Evolutionary conservation across 495 filamentous ascomycete genomes (phyloP).

Genomic region (Daldinia loculata): DNA sequence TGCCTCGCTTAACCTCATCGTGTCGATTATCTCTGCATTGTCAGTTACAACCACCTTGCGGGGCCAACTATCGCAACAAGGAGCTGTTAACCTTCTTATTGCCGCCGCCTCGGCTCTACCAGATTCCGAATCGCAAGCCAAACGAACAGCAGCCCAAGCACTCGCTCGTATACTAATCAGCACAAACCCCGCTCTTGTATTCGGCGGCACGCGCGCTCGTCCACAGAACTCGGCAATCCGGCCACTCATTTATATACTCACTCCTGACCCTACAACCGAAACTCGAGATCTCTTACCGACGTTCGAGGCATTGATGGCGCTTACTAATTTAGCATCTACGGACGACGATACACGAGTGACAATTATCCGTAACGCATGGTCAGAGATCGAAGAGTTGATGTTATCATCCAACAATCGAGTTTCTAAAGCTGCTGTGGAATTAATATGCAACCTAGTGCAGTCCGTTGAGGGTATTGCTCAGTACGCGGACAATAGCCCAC

Average conservation of each 20-base stretch:
- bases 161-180: slow-evolving; percentile 92
- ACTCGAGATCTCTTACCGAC: slow-evolving; percentile 83
- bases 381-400: slow-evolving; percentile 81
- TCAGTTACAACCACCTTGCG: slow-evolving; percentile 75
- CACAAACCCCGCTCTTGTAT: slow-evolving; percentile 84
- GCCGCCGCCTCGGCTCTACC: slow-evolving; percentile 68
- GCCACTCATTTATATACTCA: slow-evolving; percentile 77
- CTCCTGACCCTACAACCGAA: slow-evolving; percentile 64
- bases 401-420: slow-evolving; percentile 78
- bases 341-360: slow-evolving; percentile 71
- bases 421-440: slow-evolving; percentile 83
- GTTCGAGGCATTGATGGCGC: slow-evolving; percentile 88
- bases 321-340: slow-evolving; percentile 90
- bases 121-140: slow-evolving; percentile 59
- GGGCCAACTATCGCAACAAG: slow-evolving; percentile 86
- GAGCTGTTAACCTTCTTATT: slow-evolving; percentile 84
- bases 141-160: slow-evolving; percentile 77
- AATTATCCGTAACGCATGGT: slow-evolving; percentile 76
- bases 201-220: slow-evolving; percentile 75
- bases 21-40: slow-evolving; percentile 79
- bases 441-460: slow-evolving; percentile 91
- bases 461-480: slow-evolving; percentile 75
- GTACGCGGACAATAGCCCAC: slow-evolving; percentile 74
- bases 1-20: slow-evolving; percentile 70
- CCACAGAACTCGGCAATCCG: slow-evolving; percentile 79